Evolutionary conservation across 2,329 filamentous ascomycete species (phyloP).

Genomic region (Colletotrichum destructivum): DNA sequence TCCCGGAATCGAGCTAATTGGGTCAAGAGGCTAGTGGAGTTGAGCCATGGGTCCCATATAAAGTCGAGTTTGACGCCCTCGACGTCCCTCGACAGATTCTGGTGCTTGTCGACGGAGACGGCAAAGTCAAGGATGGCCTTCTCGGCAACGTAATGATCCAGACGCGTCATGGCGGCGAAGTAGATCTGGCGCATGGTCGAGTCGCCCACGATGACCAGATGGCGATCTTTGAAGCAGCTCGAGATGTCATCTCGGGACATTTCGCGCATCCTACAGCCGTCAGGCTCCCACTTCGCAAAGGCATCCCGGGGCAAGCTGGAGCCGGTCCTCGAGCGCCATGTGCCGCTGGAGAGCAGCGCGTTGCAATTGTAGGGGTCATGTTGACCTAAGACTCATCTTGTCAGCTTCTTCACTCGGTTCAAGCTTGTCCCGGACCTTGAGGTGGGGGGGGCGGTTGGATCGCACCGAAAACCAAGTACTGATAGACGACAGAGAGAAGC

Average conservation of each 20-base stretch:
- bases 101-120: constrained; percentile 32
- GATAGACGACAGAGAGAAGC: constrained; percentile 36
- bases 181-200: constrained; percentile 73
- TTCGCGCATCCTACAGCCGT: constrained; percentile 71
- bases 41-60: constrained; percentile 77
- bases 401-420: constrained; percentile 11
- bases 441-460: background rate
- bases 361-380: constrained; percentile 68
- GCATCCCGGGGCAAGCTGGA: constrained; percentile 43
- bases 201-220: constrained; percentile 74
- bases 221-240: constrained; percentile 65
- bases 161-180: constrained; percentile 59
- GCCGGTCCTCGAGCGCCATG: constrained; percentile 59
- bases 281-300: constrained; percentile 71
- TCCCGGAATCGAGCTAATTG: constrained; percentile 40
- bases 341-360: constrained; percentile 65
- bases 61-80: constrained; percentile 48
- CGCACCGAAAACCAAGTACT: constrained; percentile 36
- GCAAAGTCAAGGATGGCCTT: constrained; percentile 40
- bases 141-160: constrained; percentile 35
- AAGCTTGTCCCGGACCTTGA: background rate
- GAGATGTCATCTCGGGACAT: constrained; percentile 68
- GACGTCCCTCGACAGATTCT: constrained; percentile 33
- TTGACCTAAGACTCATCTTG: constrained; percentile 26
- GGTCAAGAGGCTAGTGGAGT: constrained; percentile 46